phyloP scores from a whole-genome alignment of 2,329 filamentous ascomycete genomes.

The Cryphonectria radicalis region DNA sequence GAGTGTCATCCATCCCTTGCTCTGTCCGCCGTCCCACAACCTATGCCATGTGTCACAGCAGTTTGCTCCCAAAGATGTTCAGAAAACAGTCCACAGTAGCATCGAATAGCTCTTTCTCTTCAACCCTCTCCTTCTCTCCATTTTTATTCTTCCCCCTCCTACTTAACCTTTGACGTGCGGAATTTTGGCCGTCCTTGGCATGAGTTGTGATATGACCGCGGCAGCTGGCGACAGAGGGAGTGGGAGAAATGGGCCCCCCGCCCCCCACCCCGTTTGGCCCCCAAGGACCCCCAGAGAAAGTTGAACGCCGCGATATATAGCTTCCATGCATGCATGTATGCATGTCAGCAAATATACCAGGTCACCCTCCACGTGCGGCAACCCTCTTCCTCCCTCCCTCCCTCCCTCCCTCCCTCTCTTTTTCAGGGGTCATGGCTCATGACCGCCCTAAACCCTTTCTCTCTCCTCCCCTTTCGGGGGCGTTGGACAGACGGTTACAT shows the following conservation, averaged over 20 bases:
- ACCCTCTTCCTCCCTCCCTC: not conserved
- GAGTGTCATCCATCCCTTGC: not conserved
- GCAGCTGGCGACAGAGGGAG: not conserved
- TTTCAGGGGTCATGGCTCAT: not conserved
- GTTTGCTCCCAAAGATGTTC: not conserved
- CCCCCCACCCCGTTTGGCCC: not conserved
- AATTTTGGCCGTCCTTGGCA: not conserved
- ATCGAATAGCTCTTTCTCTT: not conserved
- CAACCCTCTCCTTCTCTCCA: too few species aligned
- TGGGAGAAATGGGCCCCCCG: not conserved
- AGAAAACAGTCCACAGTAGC: not conserved
- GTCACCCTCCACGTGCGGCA: not conserved
- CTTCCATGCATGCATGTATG: conserved; percentile 4
- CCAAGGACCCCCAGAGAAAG: not conserved
- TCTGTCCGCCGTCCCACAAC: not conserved
- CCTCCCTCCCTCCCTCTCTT: not conserved
- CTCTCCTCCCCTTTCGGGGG: not conserved
- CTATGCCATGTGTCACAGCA: not conserved
- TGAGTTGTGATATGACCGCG: not conserved
- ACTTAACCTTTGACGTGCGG: not conserved
- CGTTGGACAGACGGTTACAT: not conserved
- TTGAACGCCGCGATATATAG: not conserved
- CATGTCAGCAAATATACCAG: conserved; percentile 2
- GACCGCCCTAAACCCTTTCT: not conserved
- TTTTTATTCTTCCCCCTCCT: not conserved